Evolutionary conservation across 106 monocot genomes (phyloP).

Genomic region (Allium sativum): DNA sequence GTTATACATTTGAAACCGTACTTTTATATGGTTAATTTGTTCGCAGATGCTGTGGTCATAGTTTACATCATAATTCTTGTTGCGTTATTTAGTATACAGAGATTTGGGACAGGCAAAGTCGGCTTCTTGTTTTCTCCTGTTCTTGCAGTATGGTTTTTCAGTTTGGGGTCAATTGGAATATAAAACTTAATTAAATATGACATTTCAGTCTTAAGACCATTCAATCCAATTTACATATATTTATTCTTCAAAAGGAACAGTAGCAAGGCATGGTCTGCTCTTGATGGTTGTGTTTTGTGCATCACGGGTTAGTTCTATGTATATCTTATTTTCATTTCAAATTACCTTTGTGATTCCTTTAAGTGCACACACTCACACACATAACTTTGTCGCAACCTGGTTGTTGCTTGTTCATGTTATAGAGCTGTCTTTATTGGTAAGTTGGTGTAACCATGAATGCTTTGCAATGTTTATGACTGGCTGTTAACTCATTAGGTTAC

Average conservation of each 20-base stretch:
- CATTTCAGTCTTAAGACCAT: constrained; percentile 54
- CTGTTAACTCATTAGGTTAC: too few relatives aligned
- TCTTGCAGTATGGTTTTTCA: constrained; percentile 81
- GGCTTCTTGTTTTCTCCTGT: constrained; percentile 75
- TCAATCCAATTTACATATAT: constrained; percentile 81
- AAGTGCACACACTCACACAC: not conserved
- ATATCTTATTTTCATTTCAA: not conserved
- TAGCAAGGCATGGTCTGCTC: constrained; percentile 72
- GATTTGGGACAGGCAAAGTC: constrained; percentile 89
- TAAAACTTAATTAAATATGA: constrained; percentile 74
- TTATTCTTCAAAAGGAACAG: constrained; percentile 63
- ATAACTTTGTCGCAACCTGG: too few relatives aligned
- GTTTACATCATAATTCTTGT: constrained; percentile 55
- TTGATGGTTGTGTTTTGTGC: constrained; percentile 90
- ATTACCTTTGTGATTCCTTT: not conserved
- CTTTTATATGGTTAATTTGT: constrained; percentile 7
- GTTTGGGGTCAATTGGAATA: constrained; percentile 72
- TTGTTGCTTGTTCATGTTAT: too few relatives aligned
- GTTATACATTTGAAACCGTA: not conserved
- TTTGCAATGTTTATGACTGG: too few relatives aligned
- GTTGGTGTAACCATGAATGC: too few relatives aligned
- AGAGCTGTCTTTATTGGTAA: too few relatives aligned
- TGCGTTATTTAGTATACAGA: constrained; percentile 76
- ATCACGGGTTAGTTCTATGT: constrained; percentile 49
- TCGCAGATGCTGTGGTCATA: constrained; percentile 69